Base-by-base conservation (phyloP, 352 stramenopile genomes). In the Phytophthora agathidicida region DNA sequence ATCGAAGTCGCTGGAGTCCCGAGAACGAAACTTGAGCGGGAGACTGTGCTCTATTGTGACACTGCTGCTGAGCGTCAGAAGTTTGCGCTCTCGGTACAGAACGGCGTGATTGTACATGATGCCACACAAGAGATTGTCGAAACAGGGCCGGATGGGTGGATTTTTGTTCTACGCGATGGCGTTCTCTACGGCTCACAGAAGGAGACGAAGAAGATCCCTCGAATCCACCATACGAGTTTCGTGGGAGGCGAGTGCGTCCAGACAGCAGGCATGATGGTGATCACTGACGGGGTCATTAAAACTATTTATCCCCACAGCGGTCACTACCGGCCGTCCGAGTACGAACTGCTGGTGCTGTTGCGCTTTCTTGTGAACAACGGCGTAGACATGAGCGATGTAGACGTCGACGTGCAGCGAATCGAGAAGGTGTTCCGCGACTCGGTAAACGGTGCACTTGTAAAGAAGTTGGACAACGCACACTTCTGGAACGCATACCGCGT, bases 191-290 rank as follows among this genome's bases (percentile, higher is more conserved):
- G 91, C 20, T 86, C 86, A 0, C 84, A 97, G 60, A 99, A 99
- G 53, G 91, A 98, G 50, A 98, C 93, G 33, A 92, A 91, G 61
- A 91, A 94, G 49, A 88, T 88, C 46, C 88, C 95, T 49, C 90
- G 96, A 38, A 98, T 99, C 62, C 96, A 99, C 66, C 96, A 99
- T 72, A 98, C 94, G 10, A 98, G 94, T 47, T 98, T 99, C 63
- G 98, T 99, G 44, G 94, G 85, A 16, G 96, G 96, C 27, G 97
- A 98, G 60, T 98, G 94, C 55, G 96, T 99, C 26, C 90, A 98
- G 66, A 96, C 96, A 7, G 96, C 96, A 24, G 96, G 96, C 14
- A 98, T 99, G 76, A 96, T 99, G 70, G 97, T 98, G 41, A 88
- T 98, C 60, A 76, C 79, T 16, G 49, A 97, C 43, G 96, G 96